Evolutionary conservation across 78 protist species (phyloP).

Genomic region (Planoprotostelium fungivorum): DNA sequence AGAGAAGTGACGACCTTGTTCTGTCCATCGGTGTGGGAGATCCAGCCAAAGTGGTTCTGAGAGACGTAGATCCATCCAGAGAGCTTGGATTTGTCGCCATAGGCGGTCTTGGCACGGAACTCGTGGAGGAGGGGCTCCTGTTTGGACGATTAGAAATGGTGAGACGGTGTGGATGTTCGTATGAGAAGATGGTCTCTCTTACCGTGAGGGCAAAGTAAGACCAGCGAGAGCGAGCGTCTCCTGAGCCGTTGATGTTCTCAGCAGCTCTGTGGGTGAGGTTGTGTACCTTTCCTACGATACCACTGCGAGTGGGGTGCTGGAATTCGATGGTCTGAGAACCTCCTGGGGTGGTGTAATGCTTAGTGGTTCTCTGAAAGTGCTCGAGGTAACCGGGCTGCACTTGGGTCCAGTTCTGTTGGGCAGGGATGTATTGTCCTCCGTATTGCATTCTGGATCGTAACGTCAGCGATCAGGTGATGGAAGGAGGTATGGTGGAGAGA

Average conservation of each 20-base stretch:
- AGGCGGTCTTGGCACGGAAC: not conserved
- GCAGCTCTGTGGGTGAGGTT: not conserved
- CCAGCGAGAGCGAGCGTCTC: not conserved
- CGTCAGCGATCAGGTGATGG: not conserved
- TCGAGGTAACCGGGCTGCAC: not conserved
- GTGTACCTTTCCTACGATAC: not conserved
- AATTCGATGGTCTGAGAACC: not conserved
- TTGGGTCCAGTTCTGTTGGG: not conserved
- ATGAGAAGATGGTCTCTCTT: too few species aligned
- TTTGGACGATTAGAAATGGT: not conserved
- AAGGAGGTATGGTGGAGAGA: too few species aligned
- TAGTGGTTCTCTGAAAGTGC: not conserved
- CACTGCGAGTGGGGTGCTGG: conserved; percentile 1
- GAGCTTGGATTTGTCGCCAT: not conserved
- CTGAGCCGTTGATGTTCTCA: not conserved
- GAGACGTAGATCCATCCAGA: not conserved
- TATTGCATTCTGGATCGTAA: not conserved
- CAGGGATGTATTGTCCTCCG: not conserved
- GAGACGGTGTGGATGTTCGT: not conserved
- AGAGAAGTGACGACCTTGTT: not conserved
- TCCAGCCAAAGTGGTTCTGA: not conserved
- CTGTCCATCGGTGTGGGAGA: not conserved
- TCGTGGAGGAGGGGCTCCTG: not conserved
- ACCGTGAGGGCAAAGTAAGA: not conserved
- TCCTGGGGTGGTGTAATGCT: not conserved